A percentile compares a stretch with the other conserved stretches of the same genome.
Conservation (phyloP, 257 asterid species). For the Solanum sitiens region DNA sequence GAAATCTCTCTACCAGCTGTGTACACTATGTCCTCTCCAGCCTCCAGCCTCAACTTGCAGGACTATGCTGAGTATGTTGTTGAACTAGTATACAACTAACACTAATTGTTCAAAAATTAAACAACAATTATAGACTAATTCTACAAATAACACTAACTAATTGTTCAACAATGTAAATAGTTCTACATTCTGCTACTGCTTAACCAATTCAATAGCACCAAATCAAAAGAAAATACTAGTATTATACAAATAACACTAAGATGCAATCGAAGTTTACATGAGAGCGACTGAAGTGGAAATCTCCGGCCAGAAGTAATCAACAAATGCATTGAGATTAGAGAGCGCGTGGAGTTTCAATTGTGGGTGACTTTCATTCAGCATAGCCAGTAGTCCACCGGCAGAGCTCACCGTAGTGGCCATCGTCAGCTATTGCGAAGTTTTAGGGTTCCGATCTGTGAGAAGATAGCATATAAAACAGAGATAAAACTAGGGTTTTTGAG, state of each 20-base stretch:
- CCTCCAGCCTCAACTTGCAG: not conserved
- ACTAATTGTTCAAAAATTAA: not conserved
- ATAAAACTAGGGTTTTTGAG: not conserved
- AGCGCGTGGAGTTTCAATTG: constrained; percentile 78
- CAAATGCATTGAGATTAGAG: constrained; percentile 57
- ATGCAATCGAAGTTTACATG: constrained; percentile 29
- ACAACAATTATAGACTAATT: not conserved
- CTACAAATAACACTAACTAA: not conserved
- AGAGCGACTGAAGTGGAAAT: constrained; percentile 71
- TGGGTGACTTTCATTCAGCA: constrained; percentile 75
- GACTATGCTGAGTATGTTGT: not conserved
- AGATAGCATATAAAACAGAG: not conserved
- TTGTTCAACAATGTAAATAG: not conserved
- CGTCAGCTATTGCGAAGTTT: not conserved
- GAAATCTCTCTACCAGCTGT: not conserved
- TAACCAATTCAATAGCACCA: not conserved
- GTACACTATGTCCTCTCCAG: not conserved
- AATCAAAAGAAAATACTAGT: not conserved
- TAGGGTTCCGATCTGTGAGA: not conserved
- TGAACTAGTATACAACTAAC: not conserved
- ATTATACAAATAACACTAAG: not conserved
- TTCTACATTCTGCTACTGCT: not conserved
- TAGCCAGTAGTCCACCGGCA: constrained; percentile 82
- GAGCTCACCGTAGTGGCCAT: constrained; percentile 77
- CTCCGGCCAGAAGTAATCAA: constrained; percentile 86